phyloP scores from a whole-genome alignment of 768 basidiomycete species.

The Amanita exitialis region DNA sequence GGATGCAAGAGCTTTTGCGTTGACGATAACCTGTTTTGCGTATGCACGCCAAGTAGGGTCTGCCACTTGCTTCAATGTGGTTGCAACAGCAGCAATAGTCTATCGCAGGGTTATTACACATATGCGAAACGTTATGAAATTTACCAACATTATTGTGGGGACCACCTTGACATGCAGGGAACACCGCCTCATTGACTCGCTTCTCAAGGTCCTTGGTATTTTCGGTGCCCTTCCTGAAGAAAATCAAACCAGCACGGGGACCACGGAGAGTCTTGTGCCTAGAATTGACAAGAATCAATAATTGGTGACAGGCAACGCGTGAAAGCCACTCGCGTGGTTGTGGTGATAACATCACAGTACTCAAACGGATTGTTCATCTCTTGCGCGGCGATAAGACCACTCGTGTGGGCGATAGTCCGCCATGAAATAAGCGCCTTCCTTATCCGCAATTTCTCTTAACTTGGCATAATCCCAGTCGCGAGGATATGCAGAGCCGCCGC shows the following conservation, averaged over 20 bases:
- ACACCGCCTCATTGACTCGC: conserved; percentile 95
- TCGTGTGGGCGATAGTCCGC: conserved; percentile 97
- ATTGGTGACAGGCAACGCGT: not conserved
- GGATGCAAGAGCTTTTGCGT: conserved; percentile 69
- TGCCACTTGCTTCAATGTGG: conserved; percentile 82
- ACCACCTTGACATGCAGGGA: conserved; percentile 99
- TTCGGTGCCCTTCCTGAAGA: conserved; percentile 91
- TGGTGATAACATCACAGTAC: conserved; percentile 95
- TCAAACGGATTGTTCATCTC: conserved; percentile 90
- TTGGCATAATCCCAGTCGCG: conserved; percentile 94
- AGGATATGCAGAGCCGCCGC: conserved; percentile 97
- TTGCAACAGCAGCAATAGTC: conserved; percentile 95
- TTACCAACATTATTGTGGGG: conserved; percentile 89
- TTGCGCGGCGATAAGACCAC: conserved; percentile 87
- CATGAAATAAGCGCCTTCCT: conserved; percentile 89
- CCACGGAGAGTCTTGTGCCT: conserved; percentile 99
- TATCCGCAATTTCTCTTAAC: conserved; percentile 73
- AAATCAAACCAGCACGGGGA: conserved; percentile 94
- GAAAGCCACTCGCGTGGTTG: conserved; percentile 59
- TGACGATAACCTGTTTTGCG: conserved; percentile 89
- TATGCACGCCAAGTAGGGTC: conserved; percentile 86
- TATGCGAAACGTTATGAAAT: not conserved
- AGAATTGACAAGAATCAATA: not conserved
- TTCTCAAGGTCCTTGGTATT: conserved; percentile 83
- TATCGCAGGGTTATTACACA: conserved; percentile 16